phyloP scores from a whole-genome alignment of 257 asterid genomes.

The Lithospermum erythrorhizon region DNA sequence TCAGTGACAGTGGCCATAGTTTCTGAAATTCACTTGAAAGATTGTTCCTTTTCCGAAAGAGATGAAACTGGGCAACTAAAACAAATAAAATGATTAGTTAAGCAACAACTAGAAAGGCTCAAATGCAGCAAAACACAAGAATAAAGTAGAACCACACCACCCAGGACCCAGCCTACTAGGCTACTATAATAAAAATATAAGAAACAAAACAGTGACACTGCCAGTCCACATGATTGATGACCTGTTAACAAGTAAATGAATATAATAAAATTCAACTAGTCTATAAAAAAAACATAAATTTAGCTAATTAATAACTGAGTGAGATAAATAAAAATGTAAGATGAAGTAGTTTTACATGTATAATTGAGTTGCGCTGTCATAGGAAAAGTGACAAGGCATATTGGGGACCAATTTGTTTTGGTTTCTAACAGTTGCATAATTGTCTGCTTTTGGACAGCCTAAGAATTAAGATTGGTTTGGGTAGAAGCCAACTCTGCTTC shows the following conservation, averaged over 20 bases:
- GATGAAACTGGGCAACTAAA: slow-evolving; percentile 7
- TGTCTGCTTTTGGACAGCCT: not conserved
- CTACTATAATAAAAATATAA: not conserved
- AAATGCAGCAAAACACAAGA: slow-evolving; percentile 36
- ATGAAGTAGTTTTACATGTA: no score
- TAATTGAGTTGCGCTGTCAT: not conserved
- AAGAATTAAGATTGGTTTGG: no score
- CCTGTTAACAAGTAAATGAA: slow-evolving; percentile 34
- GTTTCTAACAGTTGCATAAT: not conserved
- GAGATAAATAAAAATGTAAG: no score
- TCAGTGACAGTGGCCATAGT: slow-evolving; percentile 65
- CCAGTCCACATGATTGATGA: slow-evolving; percentile 55
- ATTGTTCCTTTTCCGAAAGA: not conserved
- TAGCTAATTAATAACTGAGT: no score
- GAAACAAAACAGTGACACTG: slow-evolving; percentile 15
- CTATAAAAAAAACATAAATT: no score
- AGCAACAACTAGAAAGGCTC: slow-evolving; percentile 42
- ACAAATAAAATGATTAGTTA: slow-evolving; percentile 54
- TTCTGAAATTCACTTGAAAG: not conserved
- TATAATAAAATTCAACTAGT: no score
- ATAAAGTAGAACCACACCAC: no score
- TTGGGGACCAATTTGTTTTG: not conserved
- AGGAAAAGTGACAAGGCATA: not conserved
- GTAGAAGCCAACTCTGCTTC: no score
- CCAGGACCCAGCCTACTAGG: no score